Evolutionary conservation across 345 rosid genomes (phyloP), one percentile per base, ranked within the genome.

Genomic region (Kandelia obovata): DNA sequence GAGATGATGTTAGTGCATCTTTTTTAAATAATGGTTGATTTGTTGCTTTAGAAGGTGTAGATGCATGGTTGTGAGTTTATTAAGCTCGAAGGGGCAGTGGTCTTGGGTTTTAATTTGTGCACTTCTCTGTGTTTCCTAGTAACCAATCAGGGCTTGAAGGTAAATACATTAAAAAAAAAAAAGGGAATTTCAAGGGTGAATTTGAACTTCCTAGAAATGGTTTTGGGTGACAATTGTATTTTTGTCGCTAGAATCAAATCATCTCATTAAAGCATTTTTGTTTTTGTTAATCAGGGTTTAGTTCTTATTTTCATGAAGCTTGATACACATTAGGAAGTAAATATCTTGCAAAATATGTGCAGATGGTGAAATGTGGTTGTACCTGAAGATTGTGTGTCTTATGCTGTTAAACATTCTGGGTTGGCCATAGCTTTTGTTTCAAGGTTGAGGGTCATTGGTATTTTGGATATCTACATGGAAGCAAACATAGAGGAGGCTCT

Each of bases 401-500:
- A 62, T 52, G 25, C 35, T 60, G 37, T 66, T 73, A 53, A 68
- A 71, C 72, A 75, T 78, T 51, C 74, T 55, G 71, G 70, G 73
- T 71, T 62, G 62, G 74, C 77, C 25, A n/a, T 83, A 79, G 80
- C 75, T 73, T 80, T 64, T 68, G 56, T 72, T 77, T 76, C 46
- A 28, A 57, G 71, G 57, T 37, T 59, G 83, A 64, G 69, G 71
- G 63, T 53, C 64, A 68, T 53, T 21, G 65, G 74, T 78, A 61
- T 51, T 47, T 68, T 68, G 65, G 60, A 62, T 78, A 67, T 78
- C 71, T 53, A 69, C 77, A 95, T 95, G 97, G 97, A 95, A 74
- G 73, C 79, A 49, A 86, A 84, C 68, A 70, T 77, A 76, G 93
- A 85, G 64, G 96, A 95, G 77, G 99, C 99, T 71, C 80, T 92